phyloP scores from a whole-genome alignment of 1,284 basidiomycete genomes.

The Ceraceosorus guamensis region DNA sequence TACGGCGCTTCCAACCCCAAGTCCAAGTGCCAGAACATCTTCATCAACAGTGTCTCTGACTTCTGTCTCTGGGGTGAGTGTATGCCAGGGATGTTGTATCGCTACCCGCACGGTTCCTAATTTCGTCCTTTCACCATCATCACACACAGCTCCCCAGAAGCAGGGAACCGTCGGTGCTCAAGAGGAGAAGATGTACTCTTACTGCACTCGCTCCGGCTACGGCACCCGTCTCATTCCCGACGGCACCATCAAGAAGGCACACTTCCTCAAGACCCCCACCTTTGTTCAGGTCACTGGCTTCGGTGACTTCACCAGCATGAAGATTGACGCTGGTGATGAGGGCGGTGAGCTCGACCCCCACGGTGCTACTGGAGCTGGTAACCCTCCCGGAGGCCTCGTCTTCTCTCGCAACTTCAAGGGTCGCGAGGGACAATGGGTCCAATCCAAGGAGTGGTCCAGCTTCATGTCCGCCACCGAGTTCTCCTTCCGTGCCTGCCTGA shows the following conservation, averaged over 20 bases:
- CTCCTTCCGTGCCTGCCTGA: slow-evolving; percentile 47
- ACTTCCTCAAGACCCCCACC: slow-evolving; percentile 55
- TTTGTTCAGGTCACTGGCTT: slow-evolving; percentile 18
- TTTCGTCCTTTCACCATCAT: background rate
- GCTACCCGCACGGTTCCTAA: background rate
- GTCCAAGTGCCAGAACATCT: slow-evolving; percentile 41
- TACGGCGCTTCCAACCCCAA: slow-evolving; percentile 23
- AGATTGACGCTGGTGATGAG: slow-evolving; percentile 38
- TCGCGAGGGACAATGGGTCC: slow-evolving; percentile 23
- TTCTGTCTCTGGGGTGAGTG: slow-evolving; percentile 41
- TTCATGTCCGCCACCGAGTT: slow-evolving; percentile 42
- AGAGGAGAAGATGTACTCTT: slow-evolving; percentile 61
- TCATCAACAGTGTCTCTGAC: slow-evolving; percentile 37
- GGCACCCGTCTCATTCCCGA: slow-evolving; percentile 65
- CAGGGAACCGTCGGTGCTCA: slow-evolving; percentile 24
- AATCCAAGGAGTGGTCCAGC: slow-evolving; percentile 43
- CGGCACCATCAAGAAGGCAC: slow-evolving; percentile 65
- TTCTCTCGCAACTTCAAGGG: slow-evolving; percentile 41
- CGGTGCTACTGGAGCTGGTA: slow-evolving; percentile 26
- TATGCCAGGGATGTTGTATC: slow-evolving; percentile 6
- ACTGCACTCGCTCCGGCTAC: slow-evolving; percentile 57
- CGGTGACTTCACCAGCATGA: slow-evolving; percentile 49
- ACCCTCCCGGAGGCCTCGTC: slow-evolving; percentile 41
- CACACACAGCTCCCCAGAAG: background rate
- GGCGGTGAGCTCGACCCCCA: slow-evolving; percentile 50